phyloP scores from a whole-genome alignment of 768 basidiomycete species.

The Lyophyllum atratum region DNA sequence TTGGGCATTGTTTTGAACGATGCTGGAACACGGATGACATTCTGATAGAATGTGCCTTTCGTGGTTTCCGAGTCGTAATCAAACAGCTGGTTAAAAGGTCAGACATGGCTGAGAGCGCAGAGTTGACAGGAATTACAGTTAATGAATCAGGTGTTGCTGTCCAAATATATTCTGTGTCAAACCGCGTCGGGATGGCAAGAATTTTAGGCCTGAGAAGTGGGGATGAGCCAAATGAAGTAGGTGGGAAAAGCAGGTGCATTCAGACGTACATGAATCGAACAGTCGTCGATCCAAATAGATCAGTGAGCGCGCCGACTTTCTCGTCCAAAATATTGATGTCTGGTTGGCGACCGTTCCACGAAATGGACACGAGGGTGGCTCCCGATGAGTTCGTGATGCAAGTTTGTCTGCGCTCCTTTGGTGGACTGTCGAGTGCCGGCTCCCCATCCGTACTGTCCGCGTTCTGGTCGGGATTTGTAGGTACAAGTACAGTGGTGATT shows the following conservation, averaged over 20 bases:
- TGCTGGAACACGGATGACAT: slow-evolving; percentile 44
- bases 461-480: slow-evolving; percentile 29
- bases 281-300: slow-evolving; percentile 59
- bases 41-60: slow-evolving; percentile 54
- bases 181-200: slow-evolving; percentile 62
- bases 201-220: slow-evolving; percentile 47
- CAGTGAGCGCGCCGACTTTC: slow-evolving; percentile 49
- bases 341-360: slow-evolving; percentile 56
- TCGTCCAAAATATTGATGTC: slow-evolving; percentile 53
- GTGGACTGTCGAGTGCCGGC: neutral
- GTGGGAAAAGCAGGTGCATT: neutral
- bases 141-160: slow-evolving; percentile 55
- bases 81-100: slow-evolving; percentile 39
- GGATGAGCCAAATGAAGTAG: slow-evolving; percentile 6
- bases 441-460: slow-evolving; percentile 24
- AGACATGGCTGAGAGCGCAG: slow-evolving; percentile 3
- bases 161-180: slow-evolving; percentile 63
- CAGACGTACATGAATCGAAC: slow-evolving; percentile 54
- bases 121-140: slow-evolving; percentile 37
- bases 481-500: slow-evolving; percentile 45
- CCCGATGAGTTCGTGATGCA: slow-evolving; percentile 44
- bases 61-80: slow-evolving; percentile 52
- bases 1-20: slow-evolving; percentile 24
- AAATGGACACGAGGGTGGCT: slow-evolving; percentile 44
- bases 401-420: slow-evolving; percentile 38